Evolutionary conservation across 768 basidiomycete species (phyloP).

Genomic region (Suillus lakei): DNA sequence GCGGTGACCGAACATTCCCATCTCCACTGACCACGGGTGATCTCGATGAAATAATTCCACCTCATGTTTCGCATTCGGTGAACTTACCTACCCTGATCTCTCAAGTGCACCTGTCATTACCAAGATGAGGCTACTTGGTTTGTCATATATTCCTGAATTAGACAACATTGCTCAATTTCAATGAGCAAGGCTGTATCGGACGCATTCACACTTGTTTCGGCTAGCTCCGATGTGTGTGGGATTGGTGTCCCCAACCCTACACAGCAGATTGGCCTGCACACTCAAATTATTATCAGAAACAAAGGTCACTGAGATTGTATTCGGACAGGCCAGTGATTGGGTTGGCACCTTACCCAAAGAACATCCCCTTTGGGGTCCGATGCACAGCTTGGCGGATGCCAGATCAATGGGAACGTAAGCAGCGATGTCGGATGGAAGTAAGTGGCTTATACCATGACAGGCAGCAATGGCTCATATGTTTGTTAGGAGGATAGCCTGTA

Average conservation of each 20-base stretch:
- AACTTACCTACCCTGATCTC: conserved; percentile 85
- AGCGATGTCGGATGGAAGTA: conserved; percentile 94
- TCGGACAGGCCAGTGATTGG: too few species aligned
- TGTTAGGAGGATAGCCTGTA: conserved; percentile 95
- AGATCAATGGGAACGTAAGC: conserved; percentile 78
- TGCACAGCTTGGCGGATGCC: conserved; percentile 74
- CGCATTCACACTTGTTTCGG: conserved; percentile 78
- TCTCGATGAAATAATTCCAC: conserved; percentile 73
- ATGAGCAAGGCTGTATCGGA: conserved; percentile 75
- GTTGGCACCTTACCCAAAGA: conserved; percentile 31
- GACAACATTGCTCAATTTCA: conserved; percentile 65
- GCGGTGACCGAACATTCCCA: conserved; percentile 83
- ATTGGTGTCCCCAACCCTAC: neutral
- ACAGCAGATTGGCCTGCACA: neutral
- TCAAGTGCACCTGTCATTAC: conserved; percentile 73
- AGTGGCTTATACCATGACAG: conserved; percentile 29
- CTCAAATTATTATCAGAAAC: neutral
- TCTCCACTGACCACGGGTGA: conserved; percentile 74
- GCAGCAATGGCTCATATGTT: conserved; percentile 5
- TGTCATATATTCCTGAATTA: conserved; percentile 81
- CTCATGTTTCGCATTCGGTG: conserved; percentile 76
- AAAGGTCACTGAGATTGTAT: too few species aligned
- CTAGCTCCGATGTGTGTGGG: conserved; percentile 66
- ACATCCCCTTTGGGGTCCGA: conserved; percentile 72
- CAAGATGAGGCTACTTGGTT: conserved; percentile 82